Evolutionary conservation across 257 asterid species (phyloP).

Genomic region (Solanum chmielewskii): DNA sequence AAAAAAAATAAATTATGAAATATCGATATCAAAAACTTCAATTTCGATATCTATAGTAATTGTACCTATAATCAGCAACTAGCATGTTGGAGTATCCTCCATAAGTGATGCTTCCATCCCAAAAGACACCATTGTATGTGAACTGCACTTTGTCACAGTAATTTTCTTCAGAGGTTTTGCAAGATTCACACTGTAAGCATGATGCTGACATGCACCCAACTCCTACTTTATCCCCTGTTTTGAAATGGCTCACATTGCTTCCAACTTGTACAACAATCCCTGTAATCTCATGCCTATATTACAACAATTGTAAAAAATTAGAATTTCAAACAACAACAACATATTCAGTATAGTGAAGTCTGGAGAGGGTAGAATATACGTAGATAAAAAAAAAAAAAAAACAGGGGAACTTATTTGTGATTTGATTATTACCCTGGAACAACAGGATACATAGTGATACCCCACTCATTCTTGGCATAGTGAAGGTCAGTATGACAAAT

Average conservation of each 20-base stretch:
- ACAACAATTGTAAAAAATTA: neutral
- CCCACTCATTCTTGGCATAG: conserved; percentile 33
- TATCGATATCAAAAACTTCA: too few species aligned
- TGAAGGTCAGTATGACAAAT: conserved; percentile 43
- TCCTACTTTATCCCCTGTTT: conserved; percentile 67
- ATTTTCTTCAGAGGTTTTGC: conserved; percentile 53
- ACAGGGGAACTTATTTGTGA: neutral
- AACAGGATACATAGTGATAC: conserved; percentile 33
- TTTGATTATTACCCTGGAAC: conserved; percentile 27
- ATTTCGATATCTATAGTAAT: too few species aligned
- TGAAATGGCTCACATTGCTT: conserved; percentile 50
- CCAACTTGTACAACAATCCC: conserved; percentile 74
- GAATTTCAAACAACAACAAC: neutral
- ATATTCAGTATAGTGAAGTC: neutral
- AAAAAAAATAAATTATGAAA: too few species aligned
- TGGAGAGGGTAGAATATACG: neutral
- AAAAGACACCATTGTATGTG: conserved; percentile 66
- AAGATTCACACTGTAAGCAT: conserved; percentile 61
- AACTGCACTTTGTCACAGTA: conserved; percentile 68
- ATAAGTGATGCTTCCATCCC: conserved; percentile 89
- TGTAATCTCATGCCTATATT: conserved; percentile 64
- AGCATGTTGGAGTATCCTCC: conserved; percentile 79
- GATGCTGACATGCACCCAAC: conserved; percentile 86
- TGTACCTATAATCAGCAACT: conserved; percentile 53
- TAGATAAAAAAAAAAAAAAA: neutral